These are phyloP conservation scores for Chaetomiaceae sp. DNA, from an alignment of 2,329 filamentous ascomycete species.

Conservation along the genomic window DNA sequence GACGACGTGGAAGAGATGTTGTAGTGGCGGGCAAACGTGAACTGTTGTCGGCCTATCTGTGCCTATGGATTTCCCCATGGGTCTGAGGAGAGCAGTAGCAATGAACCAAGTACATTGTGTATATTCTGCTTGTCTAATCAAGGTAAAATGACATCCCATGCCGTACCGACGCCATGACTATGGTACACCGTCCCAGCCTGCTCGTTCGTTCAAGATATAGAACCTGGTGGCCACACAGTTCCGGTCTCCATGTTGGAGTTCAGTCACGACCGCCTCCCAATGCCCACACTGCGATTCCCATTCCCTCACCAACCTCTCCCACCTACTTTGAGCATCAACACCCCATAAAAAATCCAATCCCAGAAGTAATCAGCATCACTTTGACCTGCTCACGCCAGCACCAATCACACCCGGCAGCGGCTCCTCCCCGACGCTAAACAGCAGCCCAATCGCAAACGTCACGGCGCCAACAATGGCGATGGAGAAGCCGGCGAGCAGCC, in stretches of 20 bases:
- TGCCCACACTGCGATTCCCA: background rate
- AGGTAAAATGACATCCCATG: conserved; percentile 15
- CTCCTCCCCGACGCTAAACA: conserved; percentile 79
- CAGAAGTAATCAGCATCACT: conserved; percentile 35
- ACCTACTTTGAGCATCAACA: background rate
- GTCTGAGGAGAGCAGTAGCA: background rate
- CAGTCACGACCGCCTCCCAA: background rate
- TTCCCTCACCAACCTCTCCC: background rate
- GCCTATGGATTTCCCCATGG: no score
- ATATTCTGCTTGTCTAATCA: background rate
- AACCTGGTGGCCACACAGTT: no score
- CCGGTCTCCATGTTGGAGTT: no score
- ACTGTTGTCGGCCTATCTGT: no score
- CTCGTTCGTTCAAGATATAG: background rate
- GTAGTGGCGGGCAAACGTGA: no score
- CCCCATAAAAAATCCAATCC: no score
- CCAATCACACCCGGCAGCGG: conserved; percentile 90
- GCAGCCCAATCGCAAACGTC: conserved; percentile 64
- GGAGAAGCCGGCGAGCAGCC: conserved; percentile 72
- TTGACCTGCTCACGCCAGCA: conserved; percentile 79
- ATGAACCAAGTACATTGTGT: conserved; percentile 4
- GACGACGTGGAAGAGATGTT: conserved; percentile 20
- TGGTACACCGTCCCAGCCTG: conserved; percentile 21
- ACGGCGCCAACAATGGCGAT: conserved; percentile 64
- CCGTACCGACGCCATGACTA: conserved; percentile 24